Base-by-base conservation (phyloP, 192 early-diverging fungal species). In the Dissophora globulifera region DNA sequence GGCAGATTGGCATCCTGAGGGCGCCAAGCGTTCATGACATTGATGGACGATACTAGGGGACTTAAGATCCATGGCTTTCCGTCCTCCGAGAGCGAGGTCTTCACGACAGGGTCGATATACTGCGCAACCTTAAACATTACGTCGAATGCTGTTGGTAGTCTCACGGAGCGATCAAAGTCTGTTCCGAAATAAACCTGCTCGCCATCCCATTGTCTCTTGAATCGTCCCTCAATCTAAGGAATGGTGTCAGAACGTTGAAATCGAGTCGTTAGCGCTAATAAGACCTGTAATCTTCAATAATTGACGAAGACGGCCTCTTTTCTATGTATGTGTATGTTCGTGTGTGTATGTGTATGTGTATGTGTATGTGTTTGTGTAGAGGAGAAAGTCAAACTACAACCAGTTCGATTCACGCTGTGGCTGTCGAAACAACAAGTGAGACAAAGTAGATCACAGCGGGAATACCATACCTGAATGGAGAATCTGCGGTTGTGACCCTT, bases 111-210 rank as follows among this genome's bases (percentile, higher is more conserved):
- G 41, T 79, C 78, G 19, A 79, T 79, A 47, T 67, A 70, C 16
- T 59, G 51, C 1, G 78, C 78, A 38, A 79, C 51, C 26, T 56
- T 64, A 54, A 79, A 52, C 66, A 66, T 71, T 33, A 49, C 49
- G 25, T 69, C 62, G 53, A 71, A 69, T 54, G 67, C 69, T 8
- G 56, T 38, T 22, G 78, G 78, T 4, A 79, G 57, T 15, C 63
- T 57, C 2, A 71, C 67, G 2, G 38, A 11, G 3, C 43, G 67
- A 20, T 79, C 78, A 56, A 79, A 79, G 25, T 79, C 78, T 7
- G 67, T 79, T 60, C 78, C 78, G 22, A 69, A 79, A 40, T 71
- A 79, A 19, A 69, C 62, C 22, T 79, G 58, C n/a, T 66, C 68
- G 33, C 62, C 69, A 27, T 58, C 47, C 59, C 57, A 66, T 53